Percentiles rank a stretch among this genome's conserved stretches.
These are phyloP conservation scores for Aristolochia contorta DNA, from an alignment of 164 flowering plant genomes.

Conservation along the genomic window DNA sequence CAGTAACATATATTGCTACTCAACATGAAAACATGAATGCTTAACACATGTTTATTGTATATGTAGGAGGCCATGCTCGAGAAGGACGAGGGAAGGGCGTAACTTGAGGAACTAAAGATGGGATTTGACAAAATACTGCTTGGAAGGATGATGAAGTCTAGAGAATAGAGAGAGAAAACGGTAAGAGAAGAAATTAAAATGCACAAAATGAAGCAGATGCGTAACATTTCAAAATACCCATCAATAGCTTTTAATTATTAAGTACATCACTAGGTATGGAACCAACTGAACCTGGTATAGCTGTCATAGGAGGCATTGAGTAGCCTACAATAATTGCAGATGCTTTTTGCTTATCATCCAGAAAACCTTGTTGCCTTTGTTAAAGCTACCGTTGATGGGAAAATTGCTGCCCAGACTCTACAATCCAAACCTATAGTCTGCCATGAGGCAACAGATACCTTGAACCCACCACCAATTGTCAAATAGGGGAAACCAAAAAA, in stretches of 20 bases:
- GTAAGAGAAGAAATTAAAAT: not conserved
- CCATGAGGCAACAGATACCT: slow-evolving; percentile 32
- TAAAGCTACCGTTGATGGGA: slow-evolving; percentile 51
- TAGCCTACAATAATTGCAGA: slow-evolving; percentile 27
- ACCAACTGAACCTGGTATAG: slow-evolving; percentile 29
- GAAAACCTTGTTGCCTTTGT: slow-evolving; percentile 41
- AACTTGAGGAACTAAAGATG: slow-evolving; percentile 7
- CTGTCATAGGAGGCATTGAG: slow-evolving; percentile 36
- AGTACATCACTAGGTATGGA: slow-evolving; percentile 26
- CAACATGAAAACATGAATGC: not conserved
- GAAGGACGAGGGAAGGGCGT: slow-evolving; percentile 43
- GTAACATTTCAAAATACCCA: not conserved
- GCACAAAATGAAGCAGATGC: not conserved
- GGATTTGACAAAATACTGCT: slow-evolving; percentile 30
- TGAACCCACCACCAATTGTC: not conserved
- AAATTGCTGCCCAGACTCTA: slow-evolving; percentile 42
- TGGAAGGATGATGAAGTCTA: not conserved
- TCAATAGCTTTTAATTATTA: slow-evolving; percentile 43
- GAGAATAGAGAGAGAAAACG: slow-evolving; percentile 1
- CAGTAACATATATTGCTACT: too few species aligned
- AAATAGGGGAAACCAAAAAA: not conserved
- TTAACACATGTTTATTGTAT: slow-evolving; percentile 20
- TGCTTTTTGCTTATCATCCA: slow-evolving; percentile 55
- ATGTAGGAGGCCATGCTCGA: slow-evolving; percentile 47
- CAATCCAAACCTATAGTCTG: slow-evolving; percentile 37